phyloP scores from a whole-genome alignment of 116 monocot genomes.

The Zostera marina region DNA sequence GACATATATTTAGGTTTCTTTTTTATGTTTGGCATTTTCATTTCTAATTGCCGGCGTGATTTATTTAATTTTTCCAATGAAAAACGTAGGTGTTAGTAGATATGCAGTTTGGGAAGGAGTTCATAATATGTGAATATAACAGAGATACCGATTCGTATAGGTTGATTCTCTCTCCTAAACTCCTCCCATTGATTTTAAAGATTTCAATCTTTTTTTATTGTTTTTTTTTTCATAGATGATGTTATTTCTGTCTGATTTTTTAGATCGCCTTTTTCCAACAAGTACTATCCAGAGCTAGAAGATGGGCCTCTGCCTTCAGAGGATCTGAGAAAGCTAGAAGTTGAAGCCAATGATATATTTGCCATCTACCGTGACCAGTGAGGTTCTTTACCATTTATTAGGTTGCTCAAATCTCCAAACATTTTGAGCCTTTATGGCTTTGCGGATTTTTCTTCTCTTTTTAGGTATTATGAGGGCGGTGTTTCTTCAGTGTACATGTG shows the following conservation, averaged over 20 bases:
- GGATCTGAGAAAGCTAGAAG: constrained; percentile 67
- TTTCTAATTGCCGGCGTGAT: background rate
- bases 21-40: background rate
- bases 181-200: background rate
- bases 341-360: constrained; percentile 87
- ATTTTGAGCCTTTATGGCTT: background rate
- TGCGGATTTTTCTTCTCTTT: background rate
- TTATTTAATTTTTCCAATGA: background rate
- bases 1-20: background rate
- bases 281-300: constrained; percentile 63
- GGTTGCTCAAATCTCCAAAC: background rate
- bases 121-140: constrained; percentile 89
- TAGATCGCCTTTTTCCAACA: constrained; percentile 96
- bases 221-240: background rate
- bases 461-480: constrained; percentile 96
- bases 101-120: constrained; percentile 53
- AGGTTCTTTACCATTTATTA: constrained; percentile 27
- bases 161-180: constrained; percentile 12
- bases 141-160: constrained; percentile 95
- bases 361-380: constrained; percentile 94
- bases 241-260: background rate
- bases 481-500: constrained; percentile 93
- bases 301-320: constrained; percentile 73
- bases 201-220: background rate
- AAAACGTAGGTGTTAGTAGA: constrained; percentile 42